Conservation (phyloP, 208 protist genomes). For the Trypanosoma lewisi region DNA sequence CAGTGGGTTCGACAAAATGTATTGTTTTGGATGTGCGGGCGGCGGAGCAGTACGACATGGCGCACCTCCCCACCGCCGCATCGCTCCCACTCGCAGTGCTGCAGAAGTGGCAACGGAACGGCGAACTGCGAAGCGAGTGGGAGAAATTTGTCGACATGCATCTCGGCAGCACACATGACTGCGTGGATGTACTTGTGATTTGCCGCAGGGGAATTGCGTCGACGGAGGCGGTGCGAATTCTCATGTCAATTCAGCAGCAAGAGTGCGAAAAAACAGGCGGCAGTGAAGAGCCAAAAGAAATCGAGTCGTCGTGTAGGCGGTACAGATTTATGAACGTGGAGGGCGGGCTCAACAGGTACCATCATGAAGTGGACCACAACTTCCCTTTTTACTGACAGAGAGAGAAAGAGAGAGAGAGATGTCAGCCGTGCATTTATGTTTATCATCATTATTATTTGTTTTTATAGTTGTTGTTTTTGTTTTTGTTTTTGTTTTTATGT, state of each 20-base stretch:
- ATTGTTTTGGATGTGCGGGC: constrained; percentile 68
- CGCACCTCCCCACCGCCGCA: constrained; percentile 46
- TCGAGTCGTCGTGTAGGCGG: not conserved
- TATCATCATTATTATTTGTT: no score
- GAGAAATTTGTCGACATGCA: constrained; percentile 15
- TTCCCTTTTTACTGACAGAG: constrained; percentile 71
- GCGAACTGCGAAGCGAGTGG: constrained; percentile 19
- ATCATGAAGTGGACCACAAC: constrained; percentile 37
- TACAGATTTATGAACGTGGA: constrained; percentile 57
- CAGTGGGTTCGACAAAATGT: constrained; percentile 3
- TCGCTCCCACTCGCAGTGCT: constrained; percentile 62
- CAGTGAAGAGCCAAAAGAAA: not conserved
- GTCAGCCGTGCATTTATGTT: no score
- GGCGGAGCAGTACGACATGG: constrained; percentile 81
- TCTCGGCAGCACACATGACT: not conserved
- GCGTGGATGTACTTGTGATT: constrained; percentile 42
- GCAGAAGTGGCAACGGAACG: constrained; percentile 42
- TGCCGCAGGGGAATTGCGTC: constrained; percentile 85
- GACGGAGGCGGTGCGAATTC: constrained; percentile 41
- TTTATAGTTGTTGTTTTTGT: no score
- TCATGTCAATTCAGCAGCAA: constrained; percentile 21
- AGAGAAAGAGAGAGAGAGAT: not conserved
- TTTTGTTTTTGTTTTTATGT: constrained; percentile 6
- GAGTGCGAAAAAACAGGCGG: not conserved
- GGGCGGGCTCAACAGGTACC: constrained; percentile 83